Base-by-base conservation (phyloP, 116 monocot species). In the Trichopus zeylanicus region DNA sequence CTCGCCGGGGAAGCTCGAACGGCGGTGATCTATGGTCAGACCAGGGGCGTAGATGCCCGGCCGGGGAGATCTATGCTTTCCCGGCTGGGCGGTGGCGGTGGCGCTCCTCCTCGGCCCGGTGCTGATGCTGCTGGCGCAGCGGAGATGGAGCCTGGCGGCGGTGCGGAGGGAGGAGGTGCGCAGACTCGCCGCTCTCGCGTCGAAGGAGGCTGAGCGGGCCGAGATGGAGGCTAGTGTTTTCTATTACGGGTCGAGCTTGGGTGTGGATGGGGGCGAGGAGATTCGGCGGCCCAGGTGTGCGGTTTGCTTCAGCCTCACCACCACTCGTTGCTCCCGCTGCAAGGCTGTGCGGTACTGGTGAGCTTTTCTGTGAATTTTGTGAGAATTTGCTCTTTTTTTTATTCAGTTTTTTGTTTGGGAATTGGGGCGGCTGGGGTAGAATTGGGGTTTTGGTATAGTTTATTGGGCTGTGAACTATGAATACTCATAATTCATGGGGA, bases 311-410 rank as follows among this genome's bases (percentile, higher is more conserved):
- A 70, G 60, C 55, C 85, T 77, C 3, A 85, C 93, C 30, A 85
- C 51, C 10, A 75, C 76, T 1, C 65, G 85, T 19, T 93, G 93
- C 61, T 71, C 84, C 1, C 65, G 75, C 21, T 93, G 93, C 74
- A 93, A 93, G 70, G 74, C 75, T 4, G 85, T 89, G 28, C 70
- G 79, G 73, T 93, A 93, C 68, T 93, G 93, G 93, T 93, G 5
- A 61, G 87, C 65, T n/a, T 29, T n/a, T 11, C 15, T 26, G 5
- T 7, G 21, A 57, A 26, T 12, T 37, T 55, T 71, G 31, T n/a
- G 15, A n/a, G 15, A 53, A 29, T 22, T 38, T 34, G n/a, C 4
- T 25, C 23, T 10, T 19, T 42, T 53, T 23, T 28, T 37, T n/a
- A n/a, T n/a, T n/a, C n/a, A n/a, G n/a, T n/a, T n/a, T n/a, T n/a